A percentile compares a stretch with the other conserved stretches of the same genome.
Conservation (phyloP, 1,284 basidiomycete genomes). For the Cryptococcus sp. region DNA sequence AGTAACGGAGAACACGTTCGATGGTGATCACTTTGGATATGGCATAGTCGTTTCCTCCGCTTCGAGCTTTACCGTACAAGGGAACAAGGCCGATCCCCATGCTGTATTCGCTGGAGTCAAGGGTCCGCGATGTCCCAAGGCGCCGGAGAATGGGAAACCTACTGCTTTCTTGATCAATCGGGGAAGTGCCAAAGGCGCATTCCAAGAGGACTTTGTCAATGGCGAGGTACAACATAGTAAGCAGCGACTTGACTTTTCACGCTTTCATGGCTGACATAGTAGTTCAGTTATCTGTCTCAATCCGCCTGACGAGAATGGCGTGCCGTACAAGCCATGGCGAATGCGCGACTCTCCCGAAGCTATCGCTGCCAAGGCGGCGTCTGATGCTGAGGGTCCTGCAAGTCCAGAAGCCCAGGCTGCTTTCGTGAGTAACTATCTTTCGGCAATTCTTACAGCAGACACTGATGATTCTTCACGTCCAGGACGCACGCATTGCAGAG, state of each 20-base stretch:
- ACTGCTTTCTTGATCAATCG: conserved; percentile 51
- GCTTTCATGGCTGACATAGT: background rate
- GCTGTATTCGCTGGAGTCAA: conserved; percentile 45
- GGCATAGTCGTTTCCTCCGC: conserved; percentile 52
- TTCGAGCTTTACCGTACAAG: conserved; percentile 46
- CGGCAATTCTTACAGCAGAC: background rate
- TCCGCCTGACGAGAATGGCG: conserved; percentile 39
- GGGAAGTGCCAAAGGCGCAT: conserved; percentile 45
- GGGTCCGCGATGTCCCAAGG: conserved; percentile 47
- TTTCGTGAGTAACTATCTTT: conserved; percentile 20
- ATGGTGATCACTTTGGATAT: conserved; percentile 51
- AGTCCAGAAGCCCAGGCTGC: conserved; percentile 16
- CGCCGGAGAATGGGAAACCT: conserved; percentile 50
- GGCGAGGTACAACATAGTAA: conserved; percentile 55
- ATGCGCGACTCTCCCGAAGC: conserved; percentile 48
- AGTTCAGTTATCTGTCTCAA: conserved; percentile 52
- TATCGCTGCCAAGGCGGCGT: conserved; percentile 34
- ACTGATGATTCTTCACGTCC: background rate
- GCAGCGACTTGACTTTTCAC: conserved; percentile 15
- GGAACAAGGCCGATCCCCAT: conserved; percentile 40
- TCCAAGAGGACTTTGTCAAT: conserved; percentile 53
- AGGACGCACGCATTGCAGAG: conserved; percentile 49
- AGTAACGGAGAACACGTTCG: conserved; percentile 48
- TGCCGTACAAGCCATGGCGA: conserved; percentile 48
- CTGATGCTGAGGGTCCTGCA: conserved; percentile 19